Conservation (phyloP, 2,329 filamentous ascomycete genomes). For the Hymenoscyphus fructigenus region DNA sequence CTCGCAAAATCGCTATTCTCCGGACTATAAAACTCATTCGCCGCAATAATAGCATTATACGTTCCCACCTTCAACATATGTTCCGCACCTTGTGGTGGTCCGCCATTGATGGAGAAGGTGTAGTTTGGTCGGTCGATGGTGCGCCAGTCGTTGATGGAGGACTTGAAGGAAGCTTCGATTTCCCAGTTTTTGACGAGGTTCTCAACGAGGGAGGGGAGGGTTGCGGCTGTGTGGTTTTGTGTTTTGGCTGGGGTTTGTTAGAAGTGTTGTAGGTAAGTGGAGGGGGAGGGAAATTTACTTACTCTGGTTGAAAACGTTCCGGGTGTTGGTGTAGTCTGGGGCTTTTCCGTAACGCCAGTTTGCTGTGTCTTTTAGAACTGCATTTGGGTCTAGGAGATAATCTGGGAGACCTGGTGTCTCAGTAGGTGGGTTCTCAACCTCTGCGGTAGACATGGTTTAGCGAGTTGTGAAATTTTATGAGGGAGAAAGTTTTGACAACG, state of each 20-base stretch:
- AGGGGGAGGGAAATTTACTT: constrained; percentile 32
- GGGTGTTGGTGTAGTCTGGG: constrained; percentile 65
- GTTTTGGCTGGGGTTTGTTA: constrained; percentile 49
- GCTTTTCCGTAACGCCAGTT: constrained; percentile 60
- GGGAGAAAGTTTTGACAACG: not conserved
- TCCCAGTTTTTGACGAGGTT: constrained; percentile 75
- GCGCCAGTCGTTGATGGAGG: constrained; percentile 59
- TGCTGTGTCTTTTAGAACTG: constrained; percentile 53
- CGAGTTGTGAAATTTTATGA: not conserved
- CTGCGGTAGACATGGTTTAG: constrained; percentile 24
- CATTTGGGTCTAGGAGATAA: constrained; percentile 58
- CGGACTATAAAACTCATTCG: constrained; percentile 65
- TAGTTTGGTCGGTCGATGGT: constrained; percentile 61
- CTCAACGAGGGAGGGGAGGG: constrained; percentile 60
- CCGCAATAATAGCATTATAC: constrained; percentile 65
- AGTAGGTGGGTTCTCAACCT: constrained; percentile 16
- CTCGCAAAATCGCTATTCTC: constrained; percentile 59
- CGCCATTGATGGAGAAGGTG: constrained; percentile 51
- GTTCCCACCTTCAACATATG: constrained; percentile 68
- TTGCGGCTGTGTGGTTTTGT: constrained; percentile 53
- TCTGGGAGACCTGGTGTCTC: constrained; percentile 45
- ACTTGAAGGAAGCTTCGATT: constrained; percentile 69
- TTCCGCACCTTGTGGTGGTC: constrained; percentile 53
- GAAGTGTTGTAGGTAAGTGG: not conserved
- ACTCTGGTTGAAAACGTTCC: constrained; percentile 60